Percentiles rank a stretch among this genome's conserved stretches.
phyloP scores from a whole-genome alignment of 73 alveolate species.

The Vitrella brassicaformis region DNA sequence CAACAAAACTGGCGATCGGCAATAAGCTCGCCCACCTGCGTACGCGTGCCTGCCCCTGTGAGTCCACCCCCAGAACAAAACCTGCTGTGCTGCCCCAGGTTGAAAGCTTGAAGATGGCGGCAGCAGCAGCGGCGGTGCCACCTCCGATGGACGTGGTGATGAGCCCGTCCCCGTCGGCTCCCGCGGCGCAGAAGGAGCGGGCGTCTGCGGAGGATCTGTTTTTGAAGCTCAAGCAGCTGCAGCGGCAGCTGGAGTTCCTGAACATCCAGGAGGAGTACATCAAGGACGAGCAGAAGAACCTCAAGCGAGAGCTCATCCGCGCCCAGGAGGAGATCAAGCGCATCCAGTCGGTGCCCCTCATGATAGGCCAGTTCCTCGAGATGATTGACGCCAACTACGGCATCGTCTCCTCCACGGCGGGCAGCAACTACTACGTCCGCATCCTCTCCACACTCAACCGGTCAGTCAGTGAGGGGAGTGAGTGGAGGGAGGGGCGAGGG shows the following conservation, averaged over 20 bases:
- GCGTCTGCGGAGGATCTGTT: slow-evolving; percentile 60
- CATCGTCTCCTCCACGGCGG: slow-evolving; percentile 81
- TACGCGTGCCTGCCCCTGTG: too few species aligned
- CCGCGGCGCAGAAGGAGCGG: neutral
- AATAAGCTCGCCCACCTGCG: too few species aligned
- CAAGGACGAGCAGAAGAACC: slow-evolving; percentile 89
- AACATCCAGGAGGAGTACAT: slow-evolving; percentile 90
- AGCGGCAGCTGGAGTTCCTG: slow-evolving; percentile 86
- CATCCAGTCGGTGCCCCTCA: slow-evolving; percentile 81
- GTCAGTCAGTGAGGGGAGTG: neutral
- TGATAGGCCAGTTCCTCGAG: slow-evolving; percentile 91
- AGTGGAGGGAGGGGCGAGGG: too few species aligned
- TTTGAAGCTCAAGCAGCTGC: slow-evolving; percentile 77
- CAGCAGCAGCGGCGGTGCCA: too few species aligned
- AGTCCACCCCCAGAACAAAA: too few species aligned
- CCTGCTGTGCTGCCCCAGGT: too few species aligned
- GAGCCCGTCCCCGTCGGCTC: too few species aligned
- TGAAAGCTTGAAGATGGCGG: too few species aligned
- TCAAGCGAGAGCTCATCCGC: slow-evolving; percentile 86
- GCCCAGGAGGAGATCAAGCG: slow-evolving; percentile 92
- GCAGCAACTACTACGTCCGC: slow-evolving; percentile 88
- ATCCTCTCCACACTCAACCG: slow-evolving; percentile 93
- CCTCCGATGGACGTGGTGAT: too few species aligned
- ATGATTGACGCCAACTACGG: slow-evolving; percentile 96
- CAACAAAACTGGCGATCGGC: too few species aligned